Evolutionary conservation across 345 rosid genomes (phyloP).

Genomic region (Heritiera fomes): DNA sequence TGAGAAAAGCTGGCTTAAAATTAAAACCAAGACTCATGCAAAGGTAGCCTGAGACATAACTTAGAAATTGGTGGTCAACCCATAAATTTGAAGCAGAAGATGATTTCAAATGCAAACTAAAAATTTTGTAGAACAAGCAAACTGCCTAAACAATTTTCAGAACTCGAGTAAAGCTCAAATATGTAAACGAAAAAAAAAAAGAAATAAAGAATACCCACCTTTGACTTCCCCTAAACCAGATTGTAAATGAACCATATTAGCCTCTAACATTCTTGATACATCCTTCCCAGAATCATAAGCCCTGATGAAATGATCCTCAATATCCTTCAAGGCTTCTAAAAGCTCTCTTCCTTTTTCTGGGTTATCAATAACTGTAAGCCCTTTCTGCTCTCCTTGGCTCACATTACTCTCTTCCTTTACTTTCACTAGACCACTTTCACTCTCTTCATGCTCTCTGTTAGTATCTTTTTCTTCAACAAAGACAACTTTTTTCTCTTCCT

Average conservation of each 20-base stretch:
- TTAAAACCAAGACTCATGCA: background rate
- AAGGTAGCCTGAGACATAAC: background rate
- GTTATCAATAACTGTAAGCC: conserved; percentile 43
- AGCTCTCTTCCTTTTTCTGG: conserved; percentile 67
- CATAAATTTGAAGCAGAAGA: conserved; percentile 2
- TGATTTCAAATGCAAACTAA: background rate
- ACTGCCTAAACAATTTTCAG: background rate
- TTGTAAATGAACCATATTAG: conserved; percentile 51
- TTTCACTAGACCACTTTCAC: conserved; percentile 32
- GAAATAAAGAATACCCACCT: conserved; percentile 47
- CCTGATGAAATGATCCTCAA: conserved; percentile 64
- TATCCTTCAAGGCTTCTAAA: conserved; percentile 68
- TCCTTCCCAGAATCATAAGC: conserved; percentile 77
- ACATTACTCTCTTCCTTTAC: conserved; percentile 32
- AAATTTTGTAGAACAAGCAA: background rate
- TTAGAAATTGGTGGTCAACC: background rate
- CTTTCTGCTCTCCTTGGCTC: conserved; percentile 43
- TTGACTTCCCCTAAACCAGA: conserved; percentile 59
- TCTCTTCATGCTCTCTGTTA: conserved; percentile 27
- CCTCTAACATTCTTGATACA: conserved; percentile 73
- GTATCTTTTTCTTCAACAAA: conserved; percentile 29
- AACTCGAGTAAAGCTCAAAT: background rate
- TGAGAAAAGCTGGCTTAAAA: background rate
- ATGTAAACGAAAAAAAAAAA: background rate
- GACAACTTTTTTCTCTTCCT: conserved; percentile 34